Conservation (phyloP, 129 eudicot species). For the Lactuca saligna region DNA sequence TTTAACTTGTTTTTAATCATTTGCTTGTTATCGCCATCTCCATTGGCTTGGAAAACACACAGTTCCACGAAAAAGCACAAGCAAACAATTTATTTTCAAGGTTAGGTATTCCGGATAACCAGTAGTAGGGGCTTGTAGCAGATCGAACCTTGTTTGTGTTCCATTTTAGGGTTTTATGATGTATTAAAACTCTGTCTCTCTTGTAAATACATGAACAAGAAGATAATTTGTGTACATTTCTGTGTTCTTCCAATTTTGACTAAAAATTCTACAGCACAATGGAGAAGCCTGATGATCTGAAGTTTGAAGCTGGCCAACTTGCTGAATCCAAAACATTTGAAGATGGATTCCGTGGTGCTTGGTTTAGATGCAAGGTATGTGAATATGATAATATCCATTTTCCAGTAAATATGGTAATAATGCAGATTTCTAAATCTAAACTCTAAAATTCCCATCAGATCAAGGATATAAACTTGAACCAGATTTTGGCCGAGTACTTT, state of each 20-base stretch:
- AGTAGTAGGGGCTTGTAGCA: not conserved
- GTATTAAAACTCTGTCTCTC: not conserved
- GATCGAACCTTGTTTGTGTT: no score
- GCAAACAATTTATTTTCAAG: not conserved
- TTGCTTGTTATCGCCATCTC: not conserved
- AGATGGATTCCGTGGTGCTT: slow-evolving; percentile 54
- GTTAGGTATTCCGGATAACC: not conserved
- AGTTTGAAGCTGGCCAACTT: slow-evolving; percentile 43
- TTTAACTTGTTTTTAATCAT: not conserved
- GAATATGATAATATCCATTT: not conserved
- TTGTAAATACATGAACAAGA: not conserved
- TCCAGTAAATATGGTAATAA: not conserved
- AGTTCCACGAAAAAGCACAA: not conserved
- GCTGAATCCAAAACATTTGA: slow-evolving; percentile 50
- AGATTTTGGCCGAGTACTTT: slow-evolving; percentile 32
- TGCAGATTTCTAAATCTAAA: no score
- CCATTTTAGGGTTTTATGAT: no score
- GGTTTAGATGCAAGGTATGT: slow-evolving; percentile 65
- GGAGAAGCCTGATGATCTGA: slow-evolving; percentile 27
- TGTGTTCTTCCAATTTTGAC: not conserved
- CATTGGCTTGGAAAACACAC: not conserved
- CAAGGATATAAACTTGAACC: slow-evolving; percentile 20
- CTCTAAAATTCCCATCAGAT: slow-evolving; percentile 26
- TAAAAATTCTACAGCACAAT: slow-evolving; percentile 15
- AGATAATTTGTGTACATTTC: not conserved